phyloP scores from a whole-genome alignment of 192 early-diverging fungal genomes.

The Coemansia sp. region DNA sequence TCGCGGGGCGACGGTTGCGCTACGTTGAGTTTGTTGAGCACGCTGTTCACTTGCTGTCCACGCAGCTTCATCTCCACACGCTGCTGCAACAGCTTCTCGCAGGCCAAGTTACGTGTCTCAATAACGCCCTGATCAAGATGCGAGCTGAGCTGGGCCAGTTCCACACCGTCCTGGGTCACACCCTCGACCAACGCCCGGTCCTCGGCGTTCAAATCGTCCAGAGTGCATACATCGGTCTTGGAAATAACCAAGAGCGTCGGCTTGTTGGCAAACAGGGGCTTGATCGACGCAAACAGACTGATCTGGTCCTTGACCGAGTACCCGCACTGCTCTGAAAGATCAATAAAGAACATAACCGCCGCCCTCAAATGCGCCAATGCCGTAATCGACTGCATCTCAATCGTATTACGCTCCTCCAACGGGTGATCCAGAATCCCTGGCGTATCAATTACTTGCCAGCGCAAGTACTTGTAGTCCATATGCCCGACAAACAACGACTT shows the following conservation, averaged over 20 bases:
- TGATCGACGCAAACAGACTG: slow-evolving; percentile 89
- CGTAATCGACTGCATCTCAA: slow-evolving; percentile 99
- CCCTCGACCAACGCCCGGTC: slow-evolving; percentile 76
- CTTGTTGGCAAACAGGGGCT: slow-evolving; percentile 98
- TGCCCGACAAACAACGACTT: slow-evolving; percentile 99
- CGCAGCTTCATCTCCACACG: slow-evolving; percentile 96
- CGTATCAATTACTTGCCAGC: slow-evolving; percentile 99
- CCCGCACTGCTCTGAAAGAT: slow-evolving; percentile 97
- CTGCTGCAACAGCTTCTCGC: slow-evolving; percentile 87
- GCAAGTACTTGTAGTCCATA: slow-evolving; percentile 99
- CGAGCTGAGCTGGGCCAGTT: slow-evolving; percentile 81
- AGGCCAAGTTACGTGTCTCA: slow-evolving; percentile 90
- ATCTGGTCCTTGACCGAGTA: slow-evolving; percentile 93
- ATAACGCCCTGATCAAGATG: slow-evolving; percentile 96
- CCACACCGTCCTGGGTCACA: slow-evolving; percentile 67
- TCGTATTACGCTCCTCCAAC: slow-evolving; percentile 98
- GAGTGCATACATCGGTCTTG: slow-evolving; percentile 90
- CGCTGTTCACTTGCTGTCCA: slow-evolving; percentile 82
- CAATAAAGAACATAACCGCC: slow-evolving; percentile 96
- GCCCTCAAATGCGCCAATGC: slow-evolving; percentile 97
- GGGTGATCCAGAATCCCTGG: slow-evolving; percentile 99
- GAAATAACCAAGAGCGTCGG: slow-evolving; percentile 91
- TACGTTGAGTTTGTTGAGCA: slow-evolving; percentile 95
- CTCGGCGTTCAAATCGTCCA: slow-evolving; percentile 72
- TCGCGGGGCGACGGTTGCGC: slow-evolving; percentile 86